Conservation (phyloP, 305 asterid genomes). For the Fraxinus platypoda region DNA sequence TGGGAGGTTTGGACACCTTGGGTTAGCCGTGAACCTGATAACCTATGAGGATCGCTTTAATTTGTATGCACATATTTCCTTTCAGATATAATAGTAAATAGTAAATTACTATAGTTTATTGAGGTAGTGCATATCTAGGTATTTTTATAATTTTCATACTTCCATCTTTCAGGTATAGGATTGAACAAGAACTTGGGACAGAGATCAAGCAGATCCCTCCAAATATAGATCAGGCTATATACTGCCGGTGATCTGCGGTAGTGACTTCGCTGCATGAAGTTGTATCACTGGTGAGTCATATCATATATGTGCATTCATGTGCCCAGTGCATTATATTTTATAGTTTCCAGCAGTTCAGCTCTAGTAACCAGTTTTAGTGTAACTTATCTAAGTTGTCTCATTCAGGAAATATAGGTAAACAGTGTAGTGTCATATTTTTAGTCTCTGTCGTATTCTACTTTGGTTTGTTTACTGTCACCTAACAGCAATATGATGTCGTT, state of each 20-base stretch:
- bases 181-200: constrained; percentile 47
- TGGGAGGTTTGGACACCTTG: constrained; percentile 68
- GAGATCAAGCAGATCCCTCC: constrained; percentile 47
- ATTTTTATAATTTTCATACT: neutral
- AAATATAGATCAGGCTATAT: constrained; percentile 39
- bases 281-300: constrained; percentile 25
- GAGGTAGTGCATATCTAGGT: neutral
- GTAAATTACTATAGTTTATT: neutral
- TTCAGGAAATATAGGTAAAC: neutral
- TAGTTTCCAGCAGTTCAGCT: neutral
- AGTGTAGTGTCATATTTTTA: neutral
- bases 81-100: neutral
- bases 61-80: constrained; percentile 30
- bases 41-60: constrained; percentile 63
- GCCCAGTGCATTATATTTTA: neutral
- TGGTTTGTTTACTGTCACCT: neutral
- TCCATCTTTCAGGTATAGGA: constrained; percentile 30
- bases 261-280: constrained; percentile 7
- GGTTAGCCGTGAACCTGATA: constrained; percentile 57
- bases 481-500: neutral
- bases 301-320: neutral
- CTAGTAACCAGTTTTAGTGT: neutral
- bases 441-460: neutral
- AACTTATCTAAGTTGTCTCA: neutral
- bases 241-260: constrained; percentile 22